These are phyloP conservation scores for Brettanomyces nanus DNA, from an alignment of 805 yeast genomes.

Conservation along the genomic window DNA sequence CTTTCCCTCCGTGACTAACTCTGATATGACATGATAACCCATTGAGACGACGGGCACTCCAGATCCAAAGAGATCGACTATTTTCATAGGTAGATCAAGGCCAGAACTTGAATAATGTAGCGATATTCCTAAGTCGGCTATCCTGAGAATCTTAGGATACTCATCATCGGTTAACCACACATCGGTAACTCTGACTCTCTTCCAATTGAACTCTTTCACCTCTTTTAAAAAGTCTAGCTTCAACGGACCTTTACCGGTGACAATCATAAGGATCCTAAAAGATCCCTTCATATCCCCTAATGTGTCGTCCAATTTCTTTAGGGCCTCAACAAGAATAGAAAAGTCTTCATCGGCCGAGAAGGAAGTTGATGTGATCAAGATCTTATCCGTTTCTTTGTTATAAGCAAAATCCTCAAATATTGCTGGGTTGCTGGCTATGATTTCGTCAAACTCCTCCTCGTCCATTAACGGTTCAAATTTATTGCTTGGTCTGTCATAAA, in stretches of 20 bases:
- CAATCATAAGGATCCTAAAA: constrained; percentile 55
- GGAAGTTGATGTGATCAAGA: constrained; percentile 84
- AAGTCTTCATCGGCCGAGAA: constrained; percentile 96
- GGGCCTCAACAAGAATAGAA: constrained; percentile 55
- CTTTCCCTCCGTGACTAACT: constrained; percentile 56
- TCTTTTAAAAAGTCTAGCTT: constrained; percentile 34
- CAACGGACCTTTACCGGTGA: constrained; percentile 97
- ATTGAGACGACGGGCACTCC: constrained; percentile 87
- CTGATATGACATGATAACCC: constrained; percentile 67
- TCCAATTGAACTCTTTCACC: constrained; percentile 23
- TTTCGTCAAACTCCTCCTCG: constrained; percentile 19
- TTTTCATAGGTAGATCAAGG: constrained; percentile 93
- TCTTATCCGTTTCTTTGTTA: constrained; percentile 35
- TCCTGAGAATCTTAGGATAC: constrained; percentile 66
- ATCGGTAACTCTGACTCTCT: constrained; percentile 47
- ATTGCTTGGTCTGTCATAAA: constrained; percentile 81
- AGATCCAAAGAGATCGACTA: constrained; percentile 91
- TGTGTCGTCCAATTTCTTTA: constrained; percentile 47
- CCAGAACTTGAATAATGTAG: constrained; percentile 91
- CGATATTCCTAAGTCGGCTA: constrained; percentile 85
- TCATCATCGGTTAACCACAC: constrained; percentile 75
- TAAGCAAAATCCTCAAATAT: constrained; percentile 21
- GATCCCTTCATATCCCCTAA: constrained; percentile 17
- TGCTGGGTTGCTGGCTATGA: constrained; percentile 28
- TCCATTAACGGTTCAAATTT: constrained; percentile 48